phyloP scores from a whole-genome alignment of 331 rosid genomes.

The Malus hybrid region DNA sequence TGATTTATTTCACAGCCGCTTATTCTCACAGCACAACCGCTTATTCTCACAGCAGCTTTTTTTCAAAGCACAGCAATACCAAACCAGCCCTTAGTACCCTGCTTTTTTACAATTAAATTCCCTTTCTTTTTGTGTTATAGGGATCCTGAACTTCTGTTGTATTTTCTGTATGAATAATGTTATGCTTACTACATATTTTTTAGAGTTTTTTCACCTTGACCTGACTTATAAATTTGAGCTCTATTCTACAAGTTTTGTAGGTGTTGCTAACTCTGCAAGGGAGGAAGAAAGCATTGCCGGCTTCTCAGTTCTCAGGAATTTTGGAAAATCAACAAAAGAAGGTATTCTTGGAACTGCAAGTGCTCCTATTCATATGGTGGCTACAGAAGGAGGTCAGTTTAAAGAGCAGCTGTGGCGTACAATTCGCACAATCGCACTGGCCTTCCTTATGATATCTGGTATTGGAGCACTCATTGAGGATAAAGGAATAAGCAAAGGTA shows the following conservation, averaged over 20 bases:
- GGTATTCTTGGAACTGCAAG: constrained; percentile 68
- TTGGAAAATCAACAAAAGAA: constrained; percentile 48
- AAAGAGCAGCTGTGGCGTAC: constrained; percentile 78
- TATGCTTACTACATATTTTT: not conserved
- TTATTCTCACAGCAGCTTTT: no score
- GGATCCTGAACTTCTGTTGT: not conserved
- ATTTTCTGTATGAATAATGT: not conserved
- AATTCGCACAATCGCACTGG: constrained; percentile 51
- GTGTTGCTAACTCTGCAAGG: constrained; percentile 43
- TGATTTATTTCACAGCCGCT: no score
- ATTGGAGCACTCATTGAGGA: constrained; percentile 70
- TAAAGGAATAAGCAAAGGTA: constrained; percentile 76
- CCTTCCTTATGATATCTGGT: constrained; percentile 65
- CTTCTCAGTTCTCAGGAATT: constrained; percentile 48
- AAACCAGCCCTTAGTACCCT: not conserved
- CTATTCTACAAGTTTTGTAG: constrained; percentile 28
- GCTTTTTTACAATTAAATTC: not conserved
- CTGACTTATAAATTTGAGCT: not conserved
- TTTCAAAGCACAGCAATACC: no score
- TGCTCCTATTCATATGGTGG: constrained; percentile 79
- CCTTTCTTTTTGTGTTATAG: not conserved
- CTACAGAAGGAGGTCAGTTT: constrained; percentile 56
- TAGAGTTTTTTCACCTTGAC: not conserved
- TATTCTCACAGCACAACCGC: no score
- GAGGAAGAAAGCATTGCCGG: constrained; percentile 49